Percentiles rank a stretch among this genome's conserved stretches.
phyloP scores from a whole-genome alignment of 2,329 filamentous ascomycete genomes.

The Chaetoscypha palmicola region DNA sequence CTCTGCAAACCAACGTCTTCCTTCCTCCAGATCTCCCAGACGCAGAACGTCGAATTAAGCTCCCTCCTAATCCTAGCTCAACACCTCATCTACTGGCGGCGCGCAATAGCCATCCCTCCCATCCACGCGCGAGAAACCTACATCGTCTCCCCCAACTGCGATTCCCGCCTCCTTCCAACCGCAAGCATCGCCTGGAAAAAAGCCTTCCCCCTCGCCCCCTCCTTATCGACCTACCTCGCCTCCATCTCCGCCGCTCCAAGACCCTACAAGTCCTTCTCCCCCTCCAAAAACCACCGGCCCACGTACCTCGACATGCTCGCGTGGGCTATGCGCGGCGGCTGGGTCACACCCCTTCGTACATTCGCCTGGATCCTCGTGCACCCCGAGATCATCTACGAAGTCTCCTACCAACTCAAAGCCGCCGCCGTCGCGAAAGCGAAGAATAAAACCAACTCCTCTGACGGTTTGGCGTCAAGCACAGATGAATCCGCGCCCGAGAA shows the following conservation, averaged over 20 bases:
- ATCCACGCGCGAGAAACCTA: slow-evolving; percentile 87
- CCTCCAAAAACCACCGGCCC: slow-evolving; percentile 78
- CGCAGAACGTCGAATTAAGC: slow-evolving; percentile 64
- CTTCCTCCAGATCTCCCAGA: slow-evolving; percentile 64
- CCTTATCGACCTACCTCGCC: slow-evolving; percentile 80
- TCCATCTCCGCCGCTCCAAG: slow-evolving; percentile 73
- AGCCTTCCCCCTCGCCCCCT: slow-evolving; percentile 75
- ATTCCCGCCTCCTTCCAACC: slow-evolving; percentile 61
- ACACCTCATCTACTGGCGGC: slow-evolving; percentile 93
- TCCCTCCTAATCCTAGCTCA: slow-evolving; percentile 84
- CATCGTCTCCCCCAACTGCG: slow-evolving; percentile 83
- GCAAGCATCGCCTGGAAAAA: slow-evolving; percentile 67
- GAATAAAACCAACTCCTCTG: slow-evolving; percentile 26
- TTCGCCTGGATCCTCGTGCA: slow-evolving; percentile 85
- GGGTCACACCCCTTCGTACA: slow-evolving; percentile 88
- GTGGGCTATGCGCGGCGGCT: slow-evolving; percentile 86
- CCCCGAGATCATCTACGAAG: slow-evolving; percentile 74
- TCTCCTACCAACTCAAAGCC: slow-evolving; percentile 62
- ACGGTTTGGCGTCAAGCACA: slow-evolving; percentile 9
- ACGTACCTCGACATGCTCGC: slow-evolving; percentile 87
- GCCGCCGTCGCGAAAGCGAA: slow-evolving; percentile 36
- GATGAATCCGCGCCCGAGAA: slow-evolving; percentile 21
- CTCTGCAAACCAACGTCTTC: slow-evolving; percentile 63
- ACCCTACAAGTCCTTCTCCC: slow-evolving; percentile 76
- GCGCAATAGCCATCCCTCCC: slow-evolving; percentile 84